Conservation (phyloP, 805 yeast species). For the Saturnispora diversa region DNA sequence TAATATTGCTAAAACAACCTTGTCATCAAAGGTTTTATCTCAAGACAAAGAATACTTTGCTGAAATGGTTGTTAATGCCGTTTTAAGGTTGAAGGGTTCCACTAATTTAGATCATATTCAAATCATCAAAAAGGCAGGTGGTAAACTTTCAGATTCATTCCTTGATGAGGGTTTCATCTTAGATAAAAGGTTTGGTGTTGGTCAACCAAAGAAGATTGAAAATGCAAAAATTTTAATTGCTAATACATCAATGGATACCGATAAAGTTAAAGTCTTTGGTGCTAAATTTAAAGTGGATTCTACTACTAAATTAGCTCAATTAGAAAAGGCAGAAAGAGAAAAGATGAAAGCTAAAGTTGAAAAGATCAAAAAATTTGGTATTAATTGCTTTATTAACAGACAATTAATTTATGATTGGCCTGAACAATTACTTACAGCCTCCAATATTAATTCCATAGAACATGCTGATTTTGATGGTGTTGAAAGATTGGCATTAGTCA, state of each 20-base stretch:
- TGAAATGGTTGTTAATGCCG: conserved; percentile 88
- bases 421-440: conserved; percentile 85
- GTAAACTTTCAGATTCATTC: conserved; percentile 83
- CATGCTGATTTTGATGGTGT: conserved; percentile 98
- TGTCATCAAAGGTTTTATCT: conserved; percentile 87
- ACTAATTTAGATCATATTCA: conserved; percentile 89
- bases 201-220: conserved; percentile 79
- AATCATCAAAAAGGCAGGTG: conserved; percentile 89
- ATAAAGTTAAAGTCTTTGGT: conserved; percentile 94
- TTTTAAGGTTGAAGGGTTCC: conserved; percentile 76
- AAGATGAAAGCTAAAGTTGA: conserved; percentile 88
- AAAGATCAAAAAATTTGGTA: conserved; percentile 72
- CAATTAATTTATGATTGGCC: conserved; percentile 98
- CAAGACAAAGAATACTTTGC: conserved; percentile 91
- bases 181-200: conserved; percentile 86
- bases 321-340: conserved; percentile 65
- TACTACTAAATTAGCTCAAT: conserved; percentile 72
- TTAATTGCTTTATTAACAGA: conserved; percentile 88
- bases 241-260: conserved; percentile 94
- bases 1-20: conserved; percentile 86
- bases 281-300: conserved; percentile 96
- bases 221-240: conserved; percentile 87
- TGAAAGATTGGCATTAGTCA: conserved; percentile 90
- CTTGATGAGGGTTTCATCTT: conserved; percentile 93
- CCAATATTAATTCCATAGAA: conserved; percentile 84